Evolutionary conservation across 2,329 filamentous ascomycete genomes (phyloP).

Genomic region (Talaromyces sp.): DNA sequence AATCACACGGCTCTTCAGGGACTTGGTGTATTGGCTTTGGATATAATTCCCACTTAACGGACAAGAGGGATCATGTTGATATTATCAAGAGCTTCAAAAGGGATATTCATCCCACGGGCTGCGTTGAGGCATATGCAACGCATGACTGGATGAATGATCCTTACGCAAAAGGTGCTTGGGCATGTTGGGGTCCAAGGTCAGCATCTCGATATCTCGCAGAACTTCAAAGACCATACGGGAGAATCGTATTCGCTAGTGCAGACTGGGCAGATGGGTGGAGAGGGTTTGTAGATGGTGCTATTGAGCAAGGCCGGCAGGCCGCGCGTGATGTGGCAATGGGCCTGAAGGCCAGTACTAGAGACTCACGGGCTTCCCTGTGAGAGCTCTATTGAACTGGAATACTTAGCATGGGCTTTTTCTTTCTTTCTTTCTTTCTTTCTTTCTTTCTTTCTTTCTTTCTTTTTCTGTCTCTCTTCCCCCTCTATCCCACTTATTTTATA

Average conservation of each 20-base stretch:
- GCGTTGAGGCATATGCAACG: background rate
- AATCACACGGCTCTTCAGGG: conserved; percentile 2
- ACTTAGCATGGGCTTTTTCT: too few species aligned
- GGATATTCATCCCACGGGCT: background rate
- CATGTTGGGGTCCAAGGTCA: conserved; percentile 4
- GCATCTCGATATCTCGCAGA: background rate
- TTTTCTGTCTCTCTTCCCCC: too few species aligned
- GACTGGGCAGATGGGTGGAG: conserved; percentile 16
- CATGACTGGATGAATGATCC: conserved; percentile 12
- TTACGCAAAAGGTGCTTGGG: conserved; percentile 12
- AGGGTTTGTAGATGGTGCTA: conserved; percentile 10
- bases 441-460: too few species aligned
- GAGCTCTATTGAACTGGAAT: too few species aligned
- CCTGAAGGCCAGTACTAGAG: too few species aligned
- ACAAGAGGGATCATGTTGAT: conserved; percentile 11
- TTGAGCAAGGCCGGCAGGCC: conserved; percentile 6
- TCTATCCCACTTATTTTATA: too few species aligned
- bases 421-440: too few species aligned
- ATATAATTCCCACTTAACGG: conserved; percentile 13
- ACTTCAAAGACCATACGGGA: conserved; percentile 2
- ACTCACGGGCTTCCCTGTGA: too few species aligned
- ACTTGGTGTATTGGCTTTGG: conserved; percentile 26
- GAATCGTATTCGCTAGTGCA: conserved; percentile 8
- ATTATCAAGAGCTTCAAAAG: conserved; percentile 7
- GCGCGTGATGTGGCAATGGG: background rate